Conservation (phyloP, 345 rosid genomes). For the Geranium brycei region DNA sequence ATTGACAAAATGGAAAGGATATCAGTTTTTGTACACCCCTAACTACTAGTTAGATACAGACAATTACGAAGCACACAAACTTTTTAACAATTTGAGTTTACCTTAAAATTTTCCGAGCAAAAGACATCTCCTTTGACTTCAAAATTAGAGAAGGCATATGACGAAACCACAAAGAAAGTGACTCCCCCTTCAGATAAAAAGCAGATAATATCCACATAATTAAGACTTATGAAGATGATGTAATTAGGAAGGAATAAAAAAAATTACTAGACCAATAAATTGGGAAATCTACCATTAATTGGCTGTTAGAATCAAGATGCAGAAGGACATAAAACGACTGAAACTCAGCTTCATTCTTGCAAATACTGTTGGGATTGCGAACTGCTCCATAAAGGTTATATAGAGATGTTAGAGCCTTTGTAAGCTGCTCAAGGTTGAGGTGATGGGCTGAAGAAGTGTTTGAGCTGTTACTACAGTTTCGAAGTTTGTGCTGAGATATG, state of each 20-base stretch:
- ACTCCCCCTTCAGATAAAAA: slow-evolving; percentile 54
- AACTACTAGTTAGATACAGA: background rate
- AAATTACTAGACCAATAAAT: slow-evolving; percentile 6
- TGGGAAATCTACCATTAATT: slow-evolving; percentile 36
- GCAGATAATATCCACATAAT: background rate
- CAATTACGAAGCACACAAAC: background rate
- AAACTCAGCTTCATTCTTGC: slow-evolving; percentile 58
- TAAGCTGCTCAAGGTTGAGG: slow-evolving; percentile 88
- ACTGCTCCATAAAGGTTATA: slow-evolving; percentile 64
- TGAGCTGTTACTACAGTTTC: slow-evolving; percentile 20
- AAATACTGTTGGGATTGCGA: slow-evolving; percentile 22
- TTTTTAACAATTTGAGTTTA: slow-evolving; percentile 10
- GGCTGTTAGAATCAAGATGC: slow-evolving; percentile 51
- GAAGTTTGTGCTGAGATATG: slow-evolving; percentile 65
- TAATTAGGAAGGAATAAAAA: slow-evolving; percentile 2
- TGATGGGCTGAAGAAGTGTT: slow-evolving; percentile 45
- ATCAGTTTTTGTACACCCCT: background rate
- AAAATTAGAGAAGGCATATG: slow-evolving; percentile 35
- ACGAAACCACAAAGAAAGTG: slow-evolving; percentile 83
- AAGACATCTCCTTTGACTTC: slow-evolving; percentile 59
- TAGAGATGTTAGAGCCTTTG: slow-evolving; percentile 55
- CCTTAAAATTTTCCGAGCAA: slow-evolving; percentile 65
- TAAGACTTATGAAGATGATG: slow-evolving; percentile 5
- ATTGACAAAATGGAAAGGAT: background rate
- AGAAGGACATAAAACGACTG: slow-evolving; percentile 74